Conservation (phyloP, 2,329 filamentous ascomycete species). For the Paradendryphiella salina region DNA sequence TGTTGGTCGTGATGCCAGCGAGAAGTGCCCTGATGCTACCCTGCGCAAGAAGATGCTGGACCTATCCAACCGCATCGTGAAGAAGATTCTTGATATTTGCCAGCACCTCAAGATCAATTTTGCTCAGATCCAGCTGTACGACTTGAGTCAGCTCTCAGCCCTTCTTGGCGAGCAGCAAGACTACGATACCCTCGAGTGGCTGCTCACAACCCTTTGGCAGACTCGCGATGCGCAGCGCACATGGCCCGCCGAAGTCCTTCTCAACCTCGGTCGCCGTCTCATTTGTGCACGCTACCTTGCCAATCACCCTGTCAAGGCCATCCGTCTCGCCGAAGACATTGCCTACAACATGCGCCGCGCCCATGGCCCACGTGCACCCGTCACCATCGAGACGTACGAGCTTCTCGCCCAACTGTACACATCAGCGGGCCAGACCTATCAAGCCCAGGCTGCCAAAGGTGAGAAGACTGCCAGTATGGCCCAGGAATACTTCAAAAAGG, state of each 20-base stretch:
- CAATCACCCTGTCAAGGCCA: conserved; percentile 48
- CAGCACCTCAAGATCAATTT: conserved; percentile 50
- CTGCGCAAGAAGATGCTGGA: conserved; percentile 48
- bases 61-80: conserved; percentile 49
- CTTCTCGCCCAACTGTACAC: conserved; percentile 57
- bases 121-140: conserved; percentile 47
- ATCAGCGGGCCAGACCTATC: conserved; percentile 44
- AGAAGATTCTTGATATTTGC: conserved; percentile 49
- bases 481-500: conserved; percentile 48
- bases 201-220: conserved; percentile 46
- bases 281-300: conserved; percentile 58
- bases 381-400: conserved; percentile 56
- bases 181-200: conserved; percentile 49
- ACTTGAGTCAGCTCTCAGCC: conserved; percentile 50
- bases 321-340: conserved; percentile 56
- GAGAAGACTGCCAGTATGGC: conserved; percentile 45
- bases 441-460: conserved; percentile 40
- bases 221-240: conserved; percentile 41
- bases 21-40: conserved; percentile 36
- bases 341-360: conserved; percentile 60
- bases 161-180: conserved; percentile 53
- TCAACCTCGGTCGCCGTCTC: conserved; percentile 58
- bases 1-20: conserved; percentile 32
- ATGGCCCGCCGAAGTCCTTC: conserved; percentile 48
- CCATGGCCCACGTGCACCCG: conserved; percentile 53